Conservation (phyloP, 495 filamentous ascomycete genomes). For the Tetracladium setigerum region DNA sequence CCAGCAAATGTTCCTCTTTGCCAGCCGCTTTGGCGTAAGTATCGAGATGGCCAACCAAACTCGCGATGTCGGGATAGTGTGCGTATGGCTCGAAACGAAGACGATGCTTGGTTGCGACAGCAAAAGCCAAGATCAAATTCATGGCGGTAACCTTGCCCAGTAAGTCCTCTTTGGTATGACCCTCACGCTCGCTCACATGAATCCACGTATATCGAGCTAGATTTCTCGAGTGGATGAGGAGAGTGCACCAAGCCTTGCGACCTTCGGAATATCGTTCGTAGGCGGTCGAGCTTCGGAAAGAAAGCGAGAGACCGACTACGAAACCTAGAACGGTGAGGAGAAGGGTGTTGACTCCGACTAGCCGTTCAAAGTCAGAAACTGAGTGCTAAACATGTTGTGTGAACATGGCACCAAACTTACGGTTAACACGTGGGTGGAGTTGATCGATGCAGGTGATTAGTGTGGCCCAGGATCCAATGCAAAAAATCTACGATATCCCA, state of each 20-base stretch:
- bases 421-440: conserved; percentile 24
- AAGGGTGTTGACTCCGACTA: conserved; percentile 55
- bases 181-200: conserved; percentile 59
- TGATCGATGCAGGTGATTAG: conserved; percentile 56
- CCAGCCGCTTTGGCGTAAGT: conserved; percentile 67
- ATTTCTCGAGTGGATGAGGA: conserved; percentile 64
- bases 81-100: conserved; percentile 85
- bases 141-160: conserved; percentile 64
- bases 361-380: too few species aligned
- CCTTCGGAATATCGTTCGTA: conserved; percentile 80
- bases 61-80: conserved; percentile 59
- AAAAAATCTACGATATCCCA: conserved; percentile 17
- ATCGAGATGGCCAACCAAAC: conserved; percentile 51
- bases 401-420: too few species aligned
- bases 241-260: conserved; percentile 67
- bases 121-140: conserved; percentile 75
- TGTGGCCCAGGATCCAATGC: conserved; percentile 63
- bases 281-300: conserved; percentile 76
- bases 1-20: conserved; percentile 35
- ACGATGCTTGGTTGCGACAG: conserved; percentile 71
- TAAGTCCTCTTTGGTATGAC: conserved; percentile 56
- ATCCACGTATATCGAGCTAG: conserved; percentile 76
- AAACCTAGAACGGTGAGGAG: conserved; percentile 84
- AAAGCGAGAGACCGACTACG: conserved; percentile 76
- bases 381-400: too few species aligned